These are phyloP conservation scores for Neurospora sp. DNA, from an alignment of 495 filamentous ascomycete species.

Conservation along the genomic window DNA sequence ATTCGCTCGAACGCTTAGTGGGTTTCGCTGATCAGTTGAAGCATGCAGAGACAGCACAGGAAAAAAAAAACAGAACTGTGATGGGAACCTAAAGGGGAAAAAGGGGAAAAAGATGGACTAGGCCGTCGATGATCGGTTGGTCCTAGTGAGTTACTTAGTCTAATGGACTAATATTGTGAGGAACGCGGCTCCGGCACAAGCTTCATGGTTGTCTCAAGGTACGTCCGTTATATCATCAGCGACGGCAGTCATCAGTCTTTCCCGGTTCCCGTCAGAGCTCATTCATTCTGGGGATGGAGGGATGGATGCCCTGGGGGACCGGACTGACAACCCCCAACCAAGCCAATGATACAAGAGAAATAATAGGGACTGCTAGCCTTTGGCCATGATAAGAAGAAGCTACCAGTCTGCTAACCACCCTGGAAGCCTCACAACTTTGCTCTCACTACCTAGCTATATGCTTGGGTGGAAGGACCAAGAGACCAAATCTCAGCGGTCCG, in stretches of 20 bases:
- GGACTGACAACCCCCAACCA: background rate
- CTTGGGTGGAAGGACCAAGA: background rate
- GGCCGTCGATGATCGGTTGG: background rate
- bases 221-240: constrained; percentile 9
- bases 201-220: constrained; percentile 14
- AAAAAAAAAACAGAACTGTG: background rate
- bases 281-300: background rate
- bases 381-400: background rate
- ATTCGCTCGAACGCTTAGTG: background rate
- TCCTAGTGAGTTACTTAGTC: background rate
- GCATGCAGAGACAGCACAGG: background rate
- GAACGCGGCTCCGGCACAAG: background rate
- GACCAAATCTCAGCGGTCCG: background rate
- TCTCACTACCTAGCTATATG: background rate
- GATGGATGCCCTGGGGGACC: background rate
- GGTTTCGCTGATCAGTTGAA: background rate
- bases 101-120: background rate
- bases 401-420: background rate
- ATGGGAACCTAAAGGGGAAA: background rate
- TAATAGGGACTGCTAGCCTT: constrained; percentile 6
- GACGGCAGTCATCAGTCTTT: background rate
- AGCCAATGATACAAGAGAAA: constrained; percentile 12
- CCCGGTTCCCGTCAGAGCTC: background rate
- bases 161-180: background rate
- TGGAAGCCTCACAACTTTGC: background rate